These are phyloP conservation scores for Hymenoscyphus occultus DNA, from an alignment of 2,329 filamentous ascomycete species.

Conservation along the genomic window DNA sequence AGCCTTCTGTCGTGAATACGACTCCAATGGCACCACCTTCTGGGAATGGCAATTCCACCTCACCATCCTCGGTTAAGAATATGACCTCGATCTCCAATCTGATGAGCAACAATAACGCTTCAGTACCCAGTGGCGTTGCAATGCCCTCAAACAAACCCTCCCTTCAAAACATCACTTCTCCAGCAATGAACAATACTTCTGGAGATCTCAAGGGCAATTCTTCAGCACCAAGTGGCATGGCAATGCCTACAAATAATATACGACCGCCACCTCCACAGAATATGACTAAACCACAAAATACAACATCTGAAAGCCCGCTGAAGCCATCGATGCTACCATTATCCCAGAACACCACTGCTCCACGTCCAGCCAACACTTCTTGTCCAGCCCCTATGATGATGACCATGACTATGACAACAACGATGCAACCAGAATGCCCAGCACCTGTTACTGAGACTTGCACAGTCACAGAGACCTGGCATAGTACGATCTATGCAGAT, in stretches of 20 bases:
- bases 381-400: slow-evolving; percentile 7
- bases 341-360: not conserved
- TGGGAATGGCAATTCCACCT: not conserved
- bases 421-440: slow-evolving; percentile 14
- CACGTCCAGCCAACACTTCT: slow-evolving; percentile 1
- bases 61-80: not conserved
- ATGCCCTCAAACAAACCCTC: slow-evolving; percentile 1
- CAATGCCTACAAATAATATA: slow-evolving; percentile 1
- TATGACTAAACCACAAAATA: slow-evolving; percentile 8
- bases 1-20: not conserved
- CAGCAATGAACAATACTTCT: not conserved
- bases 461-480: slow-evolving; percentile 30
- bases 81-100: not conserved
- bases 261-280: slow-evolving; percentile 5
- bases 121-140: not conserved
- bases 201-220: not conserved
- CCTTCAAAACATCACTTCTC: slow-evolving; percentile 3
- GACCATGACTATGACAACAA: slow-evolving; percentile 1
- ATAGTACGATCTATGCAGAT: slow-evolving; percentile 25
- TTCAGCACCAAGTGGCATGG: slow-evolving; percentile 2
- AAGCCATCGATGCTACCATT: slow-evolving; percentile 3
- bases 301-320: slow-evolving; percentile 9
- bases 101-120: slow-evolving; percentile 2
- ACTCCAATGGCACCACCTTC: not conserved
- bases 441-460: slow-evolving; percentile 20